Base-by-base conservation (phyloP, 2,329 filamentous ascomycete genomes). In the Alternaria triticimaculans region DNA sequence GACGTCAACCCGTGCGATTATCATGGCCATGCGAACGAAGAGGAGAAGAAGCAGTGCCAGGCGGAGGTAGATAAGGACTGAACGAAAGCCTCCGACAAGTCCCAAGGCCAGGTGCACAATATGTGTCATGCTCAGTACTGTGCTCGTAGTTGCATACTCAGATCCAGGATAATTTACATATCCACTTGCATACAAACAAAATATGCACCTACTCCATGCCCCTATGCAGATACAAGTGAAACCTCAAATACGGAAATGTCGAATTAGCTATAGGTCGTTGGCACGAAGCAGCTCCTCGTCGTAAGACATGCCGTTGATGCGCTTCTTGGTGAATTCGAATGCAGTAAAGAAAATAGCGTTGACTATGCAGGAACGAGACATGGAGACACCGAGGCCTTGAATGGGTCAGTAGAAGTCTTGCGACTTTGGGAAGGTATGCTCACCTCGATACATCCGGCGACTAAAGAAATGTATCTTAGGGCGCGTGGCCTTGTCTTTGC, bases 281-380 rank as follows among this genome's bases (percentile, higher is more conserved):
- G 73, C 72, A 30, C 65, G 72, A 37, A 79, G 61, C 50, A 79
- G 70, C 62, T 80, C 74, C 41, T 81, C 78, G 55, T 81, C 78
- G 44, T 78, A 72, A 12, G 74, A 69, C 67, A 82, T 72, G 9
- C 63, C 67, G 64, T 86, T 86, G 76, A 86, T 84, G 55, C 79
- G 77, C 73, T 85, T 86, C 81, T 96, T 96, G 72, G 92, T 87
- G 72, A 93, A 90, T 81, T 96, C 93, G 77, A 96, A 96, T 43
- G 90, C 91, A 46, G 92, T 94, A 82, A 96, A 96, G 85, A 96
- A 96, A 73, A 96, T 92, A 69, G 92, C 92, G 78, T 96, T 96
- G 71, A 96, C 89, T 56, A 93, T 85, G 73, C 91, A 94, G 12
- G 92, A 94, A 60, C 93, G 89, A 69, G 88, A 87, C 89, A 96